Percentiles rank a stretch among this genome's conserved stretches.
These are phyloP conservation scores for Chlorella sp. DNA, from an alignment of 139 green algal species.

Conservation along the genomic window DNA sequence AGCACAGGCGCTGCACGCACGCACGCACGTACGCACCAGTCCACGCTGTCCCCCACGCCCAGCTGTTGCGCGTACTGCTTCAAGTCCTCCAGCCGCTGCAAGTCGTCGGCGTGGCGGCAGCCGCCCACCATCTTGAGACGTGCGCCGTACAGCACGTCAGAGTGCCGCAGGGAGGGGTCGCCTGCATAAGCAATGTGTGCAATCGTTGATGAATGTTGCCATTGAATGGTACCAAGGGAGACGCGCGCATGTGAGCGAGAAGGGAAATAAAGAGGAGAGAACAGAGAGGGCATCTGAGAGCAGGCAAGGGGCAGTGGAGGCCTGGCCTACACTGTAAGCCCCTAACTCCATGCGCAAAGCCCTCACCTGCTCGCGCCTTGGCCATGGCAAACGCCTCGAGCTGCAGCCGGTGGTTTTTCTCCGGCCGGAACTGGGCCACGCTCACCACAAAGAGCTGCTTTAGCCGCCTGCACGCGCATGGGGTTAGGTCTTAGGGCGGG, in stretches of 20 bases:
- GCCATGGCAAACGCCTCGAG: constrained; percentile 47
- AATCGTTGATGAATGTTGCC: not conserved
- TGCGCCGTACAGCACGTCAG: constrained; percentile 46
- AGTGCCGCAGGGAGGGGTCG: constrained; percentile 1
- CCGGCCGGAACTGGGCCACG: constrained; percentile 89
- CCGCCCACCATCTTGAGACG: constrained; percentile 70
- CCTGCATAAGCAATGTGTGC: constrained; percentile 1
- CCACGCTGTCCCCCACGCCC: constrained; percentile 13
- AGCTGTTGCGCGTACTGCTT: constrained; percentile 34
- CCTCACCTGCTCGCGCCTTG: constrained; percentile 12
- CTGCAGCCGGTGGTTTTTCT: constrained; percentile 86
- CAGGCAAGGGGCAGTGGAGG: too few relatives aligned
- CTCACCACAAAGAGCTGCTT: constrained; percentile 78
- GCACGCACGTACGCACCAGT: constrained; percentile 4
- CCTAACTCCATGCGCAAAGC: too few relatives aligned
- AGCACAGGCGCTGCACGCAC: not conserved
- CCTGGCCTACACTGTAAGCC: too few relatives aligned
- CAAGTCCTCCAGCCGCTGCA: constrained; percentile 48
- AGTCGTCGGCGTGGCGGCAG: constrained; percentile 58
- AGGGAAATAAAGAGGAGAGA: too few relatives aligned
- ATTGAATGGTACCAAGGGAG: too few relatives aligned
- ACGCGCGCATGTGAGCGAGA: too few relatives aligned
- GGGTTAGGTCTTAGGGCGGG: not conserved
- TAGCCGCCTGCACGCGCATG: constrained; percentile 20
- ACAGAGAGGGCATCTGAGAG: too few relatives aligned